phyloP scores from a whole-genome alignment of 352 stramenopile genomes.

The Phytophthora agathidicida region DNA sequence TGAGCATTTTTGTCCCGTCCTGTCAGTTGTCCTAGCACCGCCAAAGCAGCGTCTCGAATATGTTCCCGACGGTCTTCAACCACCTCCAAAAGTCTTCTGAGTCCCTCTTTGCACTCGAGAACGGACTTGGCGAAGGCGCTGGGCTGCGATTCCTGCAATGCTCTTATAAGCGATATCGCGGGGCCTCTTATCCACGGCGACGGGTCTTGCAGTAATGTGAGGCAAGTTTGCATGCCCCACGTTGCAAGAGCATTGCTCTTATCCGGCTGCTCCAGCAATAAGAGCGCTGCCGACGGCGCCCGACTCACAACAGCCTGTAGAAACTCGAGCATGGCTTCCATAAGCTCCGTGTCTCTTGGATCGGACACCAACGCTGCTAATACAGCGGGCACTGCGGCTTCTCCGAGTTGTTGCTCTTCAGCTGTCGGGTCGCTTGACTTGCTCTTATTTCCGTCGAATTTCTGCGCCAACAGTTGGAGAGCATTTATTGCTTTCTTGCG shows the following conservation, averaged over 20 bases:
- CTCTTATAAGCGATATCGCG: constrained; percentile 62
- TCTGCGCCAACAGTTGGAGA: constrained; percentile 51
- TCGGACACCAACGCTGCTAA: constrained; percentile 74
- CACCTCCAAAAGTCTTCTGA: constrained; percentile 73
- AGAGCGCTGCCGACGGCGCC: constrained; percentile 37
- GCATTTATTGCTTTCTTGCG: constrained; percentile 64
- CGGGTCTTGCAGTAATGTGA: constrained; percentile 76
- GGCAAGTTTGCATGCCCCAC: constrained; percentile 65
- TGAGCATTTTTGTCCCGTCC: constrained; percentile 73
- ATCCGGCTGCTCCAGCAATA: constrained; percentile 41
- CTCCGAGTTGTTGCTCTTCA: constrained; percentile 49
- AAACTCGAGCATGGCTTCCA: constrained; percentile 84
- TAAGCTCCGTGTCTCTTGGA: constrained; percentile 82
- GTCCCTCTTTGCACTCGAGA: constrained; percentile 70
- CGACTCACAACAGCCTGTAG: constrained; percentile 59
- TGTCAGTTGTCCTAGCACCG: constrained; percentile 73
- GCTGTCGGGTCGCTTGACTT: constrained; percentile 15
- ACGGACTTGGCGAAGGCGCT: constrained; percentile 50
- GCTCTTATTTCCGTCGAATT: constrained; percentile 16
- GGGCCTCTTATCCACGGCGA: constrained; percentile 84
- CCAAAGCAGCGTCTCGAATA: constrained; percentile 76
- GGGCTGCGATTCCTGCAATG: constrained; percentile 61
- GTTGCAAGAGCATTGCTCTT: constrained; percentile 14
- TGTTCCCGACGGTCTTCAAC: constrained; percentile 83
- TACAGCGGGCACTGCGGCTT: constrained; percentile 52